Conservation (phyloP, 108 stramenopile species). For the Pseudonitzschia delicatissima region DNA sequence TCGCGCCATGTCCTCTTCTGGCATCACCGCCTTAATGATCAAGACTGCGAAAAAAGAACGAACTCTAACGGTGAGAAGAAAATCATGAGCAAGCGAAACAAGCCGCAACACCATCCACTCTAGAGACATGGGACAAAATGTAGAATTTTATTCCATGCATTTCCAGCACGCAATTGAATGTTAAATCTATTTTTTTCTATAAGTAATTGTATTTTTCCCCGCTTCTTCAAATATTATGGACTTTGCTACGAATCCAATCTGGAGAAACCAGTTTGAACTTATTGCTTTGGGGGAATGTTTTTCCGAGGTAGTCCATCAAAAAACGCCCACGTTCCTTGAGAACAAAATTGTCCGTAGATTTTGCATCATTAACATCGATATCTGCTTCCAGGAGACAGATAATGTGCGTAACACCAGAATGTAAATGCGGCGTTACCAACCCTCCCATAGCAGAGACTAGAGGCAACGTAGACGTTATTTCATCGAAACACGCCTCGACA, state of each 20-base stretch:
- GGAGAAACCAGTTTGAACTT: slow-evolving; percentile 25
- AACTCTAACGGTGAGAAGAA: slow-evolving; percentile 47
- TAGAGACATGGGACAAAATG: too few relatives aligned
- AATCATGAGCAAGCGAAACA: not conserved
- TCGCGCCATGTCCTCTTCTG: slow-evolving; percentile 60
- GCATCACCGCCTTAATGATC: slow-evolving; percentile 68
- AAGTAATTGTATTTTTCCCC: not conserved
- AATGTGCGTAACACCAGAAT: slow-evolving; percentile 59
- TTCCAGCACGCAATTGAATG: not conserved
- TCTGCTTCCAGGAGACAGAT: slow-evolving; percentile 43
- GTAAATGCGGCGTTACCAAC: slow-evolving; percentile 44
- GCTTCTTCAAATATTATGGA: not conserved
- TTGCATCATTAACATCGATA: not conserved
- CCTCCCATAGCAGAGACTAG: slow-evolving; percentile 57
- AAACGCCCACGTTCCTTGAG: not conserved
- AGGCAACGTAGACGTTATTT: slow-evolving; percentile 41
- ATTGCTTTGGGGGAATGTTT: not conserved
- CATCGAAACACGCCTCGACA: slow-evolving; percentile 15
- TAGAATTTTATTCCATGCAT: not conserved
- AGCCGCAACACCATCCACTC: too few relatives aligned
- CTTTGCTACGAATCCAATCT: slow-evolving; percentile 20
- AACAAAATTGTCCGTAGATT: not conserved
- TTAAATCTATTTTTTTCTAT: not conserved
- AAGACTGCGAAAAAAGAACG: slow-evolving; percentile 54
- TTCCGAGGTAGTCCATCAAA: slow-evolving; percentile 1